Evolutionary conservation across 352 stramenopile genomes (phyloP).

Genomic region (Phytophthora tubulina): DNA sequence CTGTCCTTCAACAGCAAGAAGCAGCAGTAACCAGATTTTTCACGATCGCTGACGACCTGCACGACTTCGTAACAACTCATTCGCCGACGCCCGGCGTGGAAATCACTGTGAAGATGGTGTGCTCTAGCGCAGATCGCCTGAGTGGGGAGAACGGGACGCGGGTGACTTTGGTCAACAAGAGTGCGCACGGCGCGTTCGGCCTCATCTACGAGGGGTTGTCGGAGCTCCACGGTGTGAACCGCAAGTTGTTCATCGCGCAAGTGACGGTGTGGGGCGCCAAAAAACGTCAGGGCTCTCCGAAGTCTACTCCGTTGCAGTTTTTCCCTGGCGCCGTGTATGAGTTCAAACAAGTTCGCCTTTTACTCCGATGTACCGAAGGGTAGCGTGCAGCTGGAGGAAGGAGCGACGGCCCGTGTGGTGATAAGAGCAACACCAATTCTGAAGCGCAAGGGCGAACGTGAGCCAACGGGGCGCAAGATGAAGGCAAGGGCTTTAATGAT

Average conservation of each 20-base stretch:
- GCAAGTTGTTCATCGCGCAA: neutral
- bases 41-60: no score
- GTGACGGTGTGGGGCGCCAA: neutral
- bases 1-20: no score
- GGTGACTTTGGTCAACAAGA: no score
- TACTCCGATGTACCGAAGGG: neutral
- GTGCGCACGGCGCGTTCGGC: neutral
- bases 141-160: no score
- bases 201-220: neutral
- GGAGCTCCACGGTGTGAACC: neutral
- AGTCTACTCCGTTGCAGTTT: neutral
- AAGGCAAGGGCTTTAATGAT: no score
- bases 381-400: neutral
- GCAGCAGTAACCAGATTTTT: no score
- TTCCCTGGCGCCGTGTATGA: neutral
- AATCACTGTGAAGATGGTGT: no score
- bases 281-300: neutral
- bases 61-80: no score
- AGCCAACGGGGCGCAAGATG: no score
- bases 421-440: neutral
- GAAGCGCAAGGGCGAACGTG: neutral
- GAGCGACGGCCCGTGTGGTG: neutral
- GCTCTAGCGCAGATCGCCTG: no score
- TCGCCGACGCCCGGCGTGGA: no score
- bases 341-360: neutral